Base-by-base conservation (phyloP, 805 yeast genomes). In the Komagataella ulmi region DNA sequence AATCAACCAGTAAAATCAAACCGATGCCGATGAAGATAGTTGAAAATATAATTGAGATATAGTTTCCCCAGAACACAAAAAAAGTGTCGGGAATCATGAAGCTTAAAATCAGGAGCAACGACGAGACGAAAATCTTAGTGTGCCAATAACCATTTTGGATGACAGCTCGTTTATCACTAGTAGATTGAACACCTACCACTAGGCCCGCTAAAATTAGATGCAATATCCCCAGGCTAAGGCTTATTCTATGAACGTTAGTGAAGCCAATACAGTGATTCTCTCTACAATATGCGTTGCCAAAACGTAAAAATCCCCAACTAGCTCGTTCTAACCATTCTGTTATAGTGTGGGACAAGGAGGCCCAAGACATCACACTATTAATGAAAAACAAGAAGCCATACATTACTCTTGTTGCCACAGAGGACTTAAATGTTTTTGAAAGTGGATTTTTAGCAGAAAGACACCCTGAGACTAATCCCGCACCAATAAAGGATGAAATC, bases 101-200 rank as follows among this genome's bases (percentile, higher is more conserved):
- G 45, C 90, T 76, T 3, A 80, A 54, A 6, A 80, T 72, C 3
- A 83, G 67, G 17, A 88, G 70, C 3, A 69, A 60, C 17, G 77
- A 51, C 80, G 90, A 84, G 3, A 73, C 65, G 7, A 80, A 59
- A 8, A 88, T 65, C 66, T 93, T 93, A 48, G 81, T 61, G 47
- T 83, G 77, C 99, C 99, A 93, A 71, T 79, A 84, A 3, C 96
- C 95, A 65, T 95, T 93, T 64, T 93, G 99, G 47, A 93, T 74
- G 19, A 76, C 79, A 0, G 93, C 83, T 47, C 97, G 74, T 18
- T 90, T 85, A 62, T 88, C 82, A 30, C 77, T 67, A 1, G 95
- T 83, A 1, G 93, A 82, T 56, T 79, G 80, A 4, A 90, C 95
- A 18, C 88, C 87, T 7, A 84, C 62, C 47, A 93, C 70, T 45